A percentile compares a stretch with the other conserved stretches of the same genome.
These are phyloP conservation scores for Penicillium flavigenum DNA, from an alignment of 495 filamentous ascomycete genomes.

Conservation along the genomic window DNA sequence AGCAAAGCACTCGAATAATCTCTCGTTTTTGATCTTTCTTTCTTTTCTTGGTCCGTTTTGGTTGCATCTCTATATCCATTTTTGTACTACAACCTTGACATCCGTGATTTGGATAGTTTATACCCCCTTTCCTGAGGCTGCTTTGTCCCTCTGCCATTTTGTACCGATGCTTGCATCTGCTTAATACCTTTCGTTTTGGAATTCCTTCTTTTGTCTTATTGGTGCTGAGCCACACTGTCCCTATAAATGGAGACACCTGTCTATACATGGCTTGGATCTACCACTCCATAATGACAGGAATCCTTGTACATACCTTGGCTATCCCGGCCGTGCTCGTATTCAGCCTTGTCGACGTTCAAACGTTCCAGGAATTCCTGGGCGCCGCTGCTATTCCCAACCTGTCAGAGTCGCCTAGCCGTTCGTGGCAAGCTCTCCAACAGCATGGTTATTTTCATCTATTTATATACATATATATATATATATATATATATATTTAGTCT, in stretches of 20 bases:
- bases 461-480: too few species aligned
- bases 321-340: neutral
- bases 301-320: neutral
- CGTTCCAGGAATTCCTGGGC: neutral
- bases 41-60: constrained; percentile 1
- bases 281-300: neutral
- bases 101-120: constrained; percentile 4
- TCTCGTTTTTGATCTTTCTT: constrained; percentile 3
- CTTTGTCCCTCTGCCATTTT: constrained; percentile 11
- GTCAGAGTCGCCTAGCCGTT: neutral
- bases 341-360: neutral
- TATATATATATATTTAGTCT: neutral
- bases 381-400: neutral
- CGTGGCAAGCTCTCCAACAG: neutral
- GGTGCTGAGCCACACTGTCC: neutral
- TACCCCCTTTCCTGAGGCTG: constrained; percentile 9
- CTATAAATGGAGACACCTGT: neutral
- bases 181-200: constrained; percentile 5
- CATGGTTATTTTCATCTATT: neutral
- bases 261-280: neutral
- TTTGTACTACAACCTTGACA: constrained; percentile 8
- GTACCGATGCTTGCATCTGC: constrained; percentile 21
- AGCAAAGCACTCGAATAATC: constrained; percentile 55
- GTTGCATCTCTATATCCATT: constrained; percentile 11
- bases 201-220: constrained; percentile 1